Base-by-base conservation (phyloP, 2,329 filamentous ascomycete genomes). In the Colletotrichum orbiculare region DNA sequence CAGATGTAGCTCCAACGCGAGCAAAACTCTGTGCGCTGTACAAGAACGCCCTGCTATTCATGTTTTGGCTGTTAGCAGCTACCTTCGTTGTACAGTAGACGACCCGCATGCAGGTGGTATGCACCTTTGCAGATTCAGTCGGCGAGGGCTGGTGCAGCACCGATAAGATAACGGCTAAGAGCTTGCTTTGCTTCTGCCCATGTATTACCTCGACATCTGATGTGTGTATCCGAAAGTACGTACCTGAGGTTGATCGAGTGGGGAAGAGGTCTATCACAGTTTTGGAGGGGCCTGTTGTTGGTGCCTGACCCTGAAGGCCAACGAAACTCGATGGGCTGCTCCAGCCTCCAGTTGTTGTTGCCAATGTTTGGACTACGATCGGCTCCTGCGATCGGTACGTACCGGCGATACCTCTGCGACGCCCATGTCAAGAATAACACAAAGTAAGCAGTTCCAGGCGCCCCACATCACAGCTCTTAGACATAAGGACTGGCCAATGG, bases 341-440 rank as follows among this genome's bases (percentile, higher is more conserved):
- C 45, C 46, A 57, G 59, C 52, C 48, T 64, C 37, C 37, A 55
- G 43, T 47, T 56, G 41, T 45, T 38, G 34, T 53, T 25, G 33
- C 42, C 48, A 53, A n/a, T 59, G 54, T 53, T 63, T 63, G 48
- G 60, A 60, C 56, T 48, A 60, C 47, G 42, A 33, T 25, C 35
- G 11, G n/a, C n/a, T 17, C 15, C 38, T 61, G 45, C 34, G 13
- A 25, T 41, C 5, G 46, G 17, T 57, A 62, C 59, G 59, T 62
- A 65, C 67, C 17, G 13, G 37, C 33, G 52, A 34, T 7, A 13
- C 11, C 4, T 13, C 37, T 42, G 58, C 52, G 10, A 53, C 63
- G 15, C 34, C 39, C 46, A 65, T 61, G 53, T 65, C 67, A 53
- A 54, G 63, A 64, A 49, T 60, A 48, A 68, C 70, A 67, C 62